Evolutionary conservation across 2,329 filamentous ascomycete genomes (phyloP), one percentile per base, ranked within the genome.

Genomic region (Tympanopsis confertula): DNA sequence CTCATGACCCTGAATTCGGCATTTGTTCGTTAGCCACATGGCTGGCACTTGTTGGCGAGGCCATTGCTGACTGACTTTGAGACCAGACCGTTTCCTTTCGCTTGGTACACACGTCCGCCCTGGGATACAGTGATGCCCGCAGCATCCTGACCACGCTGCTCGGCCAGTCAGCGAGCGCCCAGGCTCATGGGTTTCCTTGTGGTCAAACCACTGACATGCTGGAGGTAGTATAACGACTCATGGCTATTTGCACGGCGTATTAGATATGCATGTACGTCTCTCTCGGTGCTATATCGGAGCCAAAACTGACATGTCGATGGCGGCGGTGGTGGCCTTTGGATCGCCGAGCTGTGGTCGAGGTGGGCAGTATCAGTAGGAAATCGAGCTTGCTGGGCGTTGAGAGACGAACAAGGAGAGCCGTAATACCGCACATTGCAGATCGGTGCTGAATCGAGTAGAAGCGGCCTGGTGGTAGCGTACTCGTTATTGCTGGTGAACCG

Each of bases 31-130:
- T n/a, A 26, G n/a, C 7, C 22, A 26, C 22, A 7, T 26, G 22
- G 22, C 22, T 10, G 22, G n/a, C 22, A 26, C n/a, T 7, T 10
- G 7, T n/a, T 10, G 22, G 7, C n/a, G 7, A n/a, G 22, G 22
- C 7, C 81, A 46, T 84, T 77, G 38, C 78, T 67, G 61, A 85
- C 85, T 45, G 85, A 81, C 52, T 74, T 80, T 35, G 78, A 74
- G 36, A 79, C 81, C 65, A 85, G 77, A 37, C 80, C 81, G 55
- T 85, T 85, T 44, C 80, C 79, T 57, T 85, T 86, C 61, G 80
- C 78, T 53, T 84, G 79, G 55, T 78, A 82, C 48, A 85, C 79
- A 26, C 78, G 70, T 40, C 80, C 80, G 26, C 78, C 77, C 14
- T 69, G 62, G 20, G 73, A 83, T 18, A 75, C 82, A 37, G 78